Percentiles rank a stretch among this genome's conserved stretches.
Conservation (phyloP, 164 flowering plant species). For the Houttuynia cordata region DNA sequence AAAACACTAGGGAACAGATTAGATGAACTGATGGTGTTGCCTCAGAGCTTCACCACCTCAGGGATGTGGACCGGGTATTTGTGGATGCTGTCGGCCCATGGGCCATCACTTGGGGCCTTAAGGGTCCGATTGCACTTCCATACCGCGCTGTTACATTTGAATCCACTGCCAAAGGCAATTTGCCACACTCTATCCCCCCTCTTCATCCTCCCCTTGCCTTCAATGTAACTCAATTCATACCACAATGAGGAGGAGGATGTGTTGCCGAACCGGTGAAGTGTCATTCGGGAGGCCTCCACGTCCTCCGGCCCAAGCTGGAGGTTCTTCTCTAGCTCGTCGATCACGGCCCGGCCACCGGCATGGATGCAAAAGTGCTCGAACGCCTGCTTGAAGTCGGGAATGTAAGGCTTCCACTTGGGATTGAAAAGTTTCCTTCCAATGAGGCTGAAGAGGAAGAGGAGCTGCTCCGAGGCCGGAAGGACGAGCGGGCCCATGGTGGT, state of each 20-base stretch:
- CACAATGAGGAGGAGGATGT: slow-evolving; percentile 12
- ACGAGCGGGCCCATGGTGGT: slow-evolving; percentile 15
- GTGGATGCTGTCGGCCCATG: slow-evolving; percentile 13
- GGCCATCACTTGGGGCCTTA: slow-evolving; percentile 1
- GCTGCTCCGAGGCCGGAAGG: slow-evolving; percentile 12
- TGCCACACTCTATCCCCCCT: slow-evolving; percentile 15
- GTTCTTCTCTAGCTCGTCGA: slow-evolving; percentile 14
- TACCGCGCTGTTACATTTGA: slow-evolving; percentile 15
- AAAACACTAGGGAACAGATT: no score
- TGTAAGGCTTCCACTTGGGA: slow-evolving; percentile 14
- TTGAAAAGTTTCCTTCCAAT: slow-evolving; percentile 9
- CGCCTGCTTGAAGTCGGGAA: slow-evolving; percentile 16
- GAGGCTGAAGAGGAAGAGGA: slow-evolving; percentile 11
- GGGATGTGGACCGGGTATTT: slow-evolving; percentile 10
- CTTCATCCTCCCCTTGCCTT: slow-evolving; percentile 13
- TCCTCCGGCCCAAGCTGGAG: slow-evolving; percentile 9
- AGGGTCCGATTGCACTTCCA: slow-evolving; percentile 13
- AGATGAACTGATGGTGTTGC: no score
- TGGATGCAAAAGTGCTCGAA: slow-evolving; percentile 18
- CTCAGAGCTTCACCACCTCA: slow-evolving; percentile 8
- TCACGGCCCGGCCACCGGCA: slow-evolving; percentile 15
- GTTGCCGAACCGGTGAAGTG: slow-evolving; percentile 14
- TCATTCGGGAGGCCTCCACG: slow-evolving; percentile 16
- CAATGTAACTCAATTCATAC: slow-evolving; percentile 13
- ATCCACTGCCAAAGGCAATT: slow-evolving; percentile 14